phyloP scores from a whole-genome alignment of 805 yeast genomes.

The Yarrowia sp. region DNA sequence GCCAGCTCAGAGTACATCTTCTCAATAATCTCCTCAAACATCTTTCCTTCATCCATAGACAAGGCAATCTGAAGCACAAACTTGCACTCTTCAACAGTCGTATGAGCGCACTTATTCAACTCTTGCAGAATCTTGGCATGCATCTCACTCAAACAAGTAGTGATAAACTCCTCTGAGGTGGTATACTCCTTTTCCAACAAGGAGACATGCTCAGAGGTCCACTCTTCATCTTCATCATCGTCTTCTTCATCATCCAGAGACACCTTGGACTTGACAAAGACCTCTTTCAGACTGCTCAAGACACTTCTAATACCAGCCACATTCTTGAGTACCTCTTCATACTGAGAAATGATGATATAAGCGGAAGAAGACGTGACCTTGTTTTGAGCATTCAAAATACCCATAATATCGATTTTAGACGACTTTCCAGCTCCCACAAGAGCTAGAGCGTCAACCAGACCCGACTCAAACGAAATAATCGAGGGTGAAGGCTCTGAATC shows the following conservation, averaged over 20 bases:
- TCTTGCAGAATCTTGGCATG: background rate
- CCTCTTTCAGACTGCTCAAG: background rate
- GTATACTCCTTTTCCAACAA: conserved; percentile 6
- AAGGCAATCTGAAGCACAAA: conserved; percentile 12
- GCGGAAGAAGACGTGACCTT: conserved; percentile 7
- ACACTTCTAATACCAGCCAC: conserved; percentile 1
- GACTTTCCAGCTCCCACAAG: background rate
- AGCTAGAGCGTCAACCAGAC: conserved; percentile 7
- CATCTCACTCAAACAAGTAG: background rate
- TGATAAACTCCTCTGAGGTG: background rate
- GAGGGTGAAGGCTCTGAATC: background rate
- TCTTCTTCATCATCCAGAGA: conserved; percentile 3
- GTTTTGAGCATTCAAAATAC: background rate
- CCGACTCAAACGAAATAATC: conserved; percentile 4
- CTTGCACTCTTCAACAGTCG: conserved; percentile 8
- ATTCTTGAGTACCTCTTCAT: background rate
- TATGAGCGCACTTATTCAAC: background rate
- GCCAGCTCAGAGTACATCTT: background rate
- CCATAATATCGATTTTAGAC: conserved; percentile 1
- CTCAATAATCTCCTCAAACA: background rate
- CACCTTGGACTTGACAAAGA: background rate
- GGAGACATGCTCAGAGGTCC: conserved; percentile 2
- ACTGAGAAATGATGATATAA: background rate
- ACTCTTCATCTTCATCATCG: conserved; percentile 5
- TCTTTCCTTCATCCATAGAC: background rate